phyloP scores from a whole-genome alignment of 2,329 filamentous ascomycete genomes.

The Pestalotiopsis sp. region DNA sequence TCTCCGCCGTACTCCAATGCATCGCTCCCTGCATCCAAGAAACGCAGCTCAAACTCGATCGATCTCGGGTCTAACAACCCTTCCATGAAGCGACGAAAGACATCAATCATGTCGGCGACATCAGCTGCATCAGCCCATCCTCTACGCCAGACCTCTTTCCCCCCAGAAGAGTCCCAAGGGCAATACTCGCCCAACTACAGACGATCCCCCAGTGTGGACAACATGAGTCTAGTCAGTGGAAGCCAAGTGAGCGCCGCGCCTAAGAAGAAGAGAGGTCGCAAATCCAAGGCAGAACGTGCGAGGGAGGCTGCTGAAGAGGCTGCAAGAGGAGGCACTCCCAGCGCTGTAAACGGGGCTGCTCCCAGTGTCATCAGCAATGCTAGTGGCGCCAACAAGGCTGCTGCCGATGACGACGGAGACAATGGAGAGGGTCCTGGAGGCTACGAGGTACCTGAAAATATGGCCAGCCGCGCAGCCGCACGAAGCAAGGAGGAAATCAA shows the following conservation, averaged over 20 bases:
- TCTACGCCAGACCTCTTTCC: slow-evolving; percentile 81
- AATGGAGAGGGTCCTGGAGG: slow-evolving; percentile 54
- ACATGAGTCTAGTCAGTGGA: slow-evolving; percentile 61
- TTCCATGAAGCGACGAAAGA: slow-evolving; percentile 69
- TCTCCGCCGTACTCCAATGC: slow-evolving; percentile 58
- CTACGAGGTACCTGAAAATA: slow-evolving; percentile 56
- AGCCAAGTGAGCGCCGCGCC: slow-evolving; percentile 55
- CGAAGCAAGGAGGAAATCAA: slow-evolving; percentile 70
- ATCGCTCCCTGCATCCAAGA: slow-evolving; percentile 61
- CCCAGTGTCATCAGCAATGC: slow-evolving; percentile 45
- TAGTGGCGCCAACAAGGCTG: slow-evolving; percentile 43
- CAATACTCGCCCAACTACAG: slow-evolving; percentile 54
- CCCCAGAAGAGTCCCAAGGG: slow-evolving; percentile 56
- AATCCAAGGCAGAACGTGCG: slow-evolving; percentile 59
- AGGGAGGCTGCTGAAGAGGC: slow-evolving; percentile 49
- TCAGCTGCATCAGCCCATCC: slow-evolving; percentile 62
- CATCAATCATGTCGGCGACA: slow-evolving; percentile 62
- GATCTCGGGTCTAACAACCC: slow-evolving; percentile 51
- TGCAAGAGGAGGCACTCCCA: slow-evolving; percentile 40
- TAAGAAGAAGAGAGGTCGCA: slow-evolving; percentile 65
- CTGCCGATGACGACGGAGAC: slow-evolving; percentile 59
- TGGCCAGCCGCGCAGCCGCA: slow-evolving; percentile 40
- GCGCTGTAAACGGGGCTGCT: slow-evolving; percentile 46
- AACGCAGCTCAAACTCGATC: slow-evolving; percentile 61
- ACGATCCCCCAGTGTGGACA: slow-evolving; percentile 69